Evolutionary conservation across 2,329 filamentous ascomycete species (phyloP).

Genomic region (Diplodia scrobiculata): DNA sequence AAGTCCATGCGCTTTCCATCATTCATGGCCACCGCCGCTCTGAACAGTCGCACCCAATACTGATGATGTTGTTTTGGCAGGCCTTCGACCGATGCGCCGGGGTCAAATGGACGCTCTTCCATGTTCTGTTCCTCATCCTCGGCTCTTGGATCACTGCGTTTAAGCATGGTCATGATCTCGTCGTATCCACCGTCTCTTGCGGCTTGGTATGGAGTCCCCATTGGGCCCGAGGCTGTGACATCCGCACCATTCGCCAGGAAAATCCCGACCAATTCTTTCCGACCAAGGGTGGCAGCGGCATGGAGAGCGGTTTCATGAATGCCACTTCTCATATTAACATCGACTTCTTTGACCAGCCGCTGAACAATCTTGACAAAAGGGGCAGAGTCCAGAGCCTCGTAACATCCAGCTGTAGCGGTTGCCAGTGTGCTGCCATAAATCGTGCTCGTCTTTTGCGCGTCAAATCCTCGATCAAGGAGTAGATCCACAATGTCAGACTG

Average conservation of each 20-base stretch:
- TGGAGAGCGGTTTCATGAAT: background rate
- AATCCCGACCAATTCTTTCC: background rate
- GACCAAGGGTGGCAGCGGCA: background rate
- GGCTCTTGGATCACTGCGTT: background rate
- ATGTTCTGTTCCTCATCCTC: background rate
- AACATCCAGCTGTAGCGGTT: background rate
- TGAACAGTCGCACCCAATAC: background rate
- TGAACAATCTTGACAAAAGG: background rate
- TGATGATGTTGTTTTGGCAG: background rate
- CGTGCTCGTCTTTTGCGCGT: background rate
- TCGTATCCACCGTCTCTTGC: background rate
- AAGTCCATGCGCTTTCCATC: background rate
- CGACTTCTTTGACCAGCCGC: background rate
- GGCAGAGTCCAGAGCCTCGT: background rate
- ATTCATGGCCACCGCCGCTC: background rate
- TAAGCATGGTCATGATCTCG: background rate
- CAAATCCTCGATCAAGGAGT: background rate
- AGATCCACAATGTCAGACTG: background rate
- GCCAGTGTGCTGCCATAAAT: background rate
- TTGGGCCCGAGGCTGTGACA: background rate
- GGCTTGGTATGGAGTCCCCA: background rate
- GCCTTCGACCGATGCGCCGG: background rate
- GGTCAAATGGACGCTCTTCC: background rate
- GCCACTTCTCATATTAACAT: background rate
- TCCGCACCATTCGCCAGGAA: background rate